Evolutionary conservation across 306 rosid species (phyloP).

Genomic region (Fragaria iinumae): DNA sequence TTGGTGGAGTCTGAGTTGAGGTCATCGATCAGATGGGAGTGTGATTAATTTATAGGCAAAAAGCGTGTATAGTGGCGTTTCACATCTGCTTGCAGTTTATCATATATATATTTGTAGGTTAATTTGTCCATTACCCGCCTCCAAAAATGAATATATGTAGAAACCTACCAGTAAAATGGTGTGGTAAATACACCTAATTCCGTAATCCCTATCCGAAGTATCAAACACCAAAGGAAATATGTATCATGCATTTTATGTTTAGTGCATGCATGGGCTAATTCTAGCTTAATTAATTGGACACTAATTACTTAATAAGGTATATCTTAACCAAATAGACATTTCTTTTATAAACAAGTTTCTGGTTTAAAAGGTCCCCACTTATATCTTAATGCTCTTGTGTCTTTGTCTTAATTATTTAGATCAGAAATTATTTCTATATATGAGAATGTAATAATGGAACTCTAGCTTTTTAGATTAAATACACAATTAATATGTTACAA

Average conservation of each 20-base stretch:
- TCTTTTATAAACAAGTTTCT: background rate
- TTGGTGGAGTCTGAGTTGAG: slow-evolving; percentile 1
- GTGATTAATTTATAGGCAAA: background rate
- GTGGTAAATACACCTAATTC: background rate
- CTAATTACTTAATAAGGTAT: too few relatives aligned
- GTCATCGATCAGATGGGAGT: background rate
- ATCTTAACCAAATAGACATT: background rate
- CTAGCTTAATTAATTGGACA: background rate
- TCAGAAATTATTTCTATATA: background rate
- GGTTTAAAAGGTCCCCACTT: background rate
- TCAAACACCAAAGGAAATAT: background rate
- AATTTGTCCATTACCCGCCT: background rate
- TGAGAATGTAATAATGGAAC: background rate
- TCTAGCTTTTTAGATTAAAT: background rate
- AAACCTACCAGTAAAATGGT: background rate
- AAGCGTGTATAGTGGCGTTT: background rate
- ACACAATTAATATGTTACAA: too few relatives aligned
- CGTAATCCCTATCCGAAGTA: too few relatives aligned
- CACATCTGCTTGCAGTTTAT: background rate
- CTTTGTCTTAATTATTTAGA: background rate
- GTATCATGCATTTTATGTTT: background rate
- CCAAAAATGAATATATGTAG: background rate
- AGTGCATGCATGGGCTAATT: too few relatives aligned
- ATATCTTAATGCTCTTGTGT: background rate
- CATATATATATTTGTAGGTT: background rate